Percentiles rank a stretch among this genome's conserved stretches.
phyloP scores from a whole-genome alignment of 78 protist species.

The Guillardia theta region DNA sequence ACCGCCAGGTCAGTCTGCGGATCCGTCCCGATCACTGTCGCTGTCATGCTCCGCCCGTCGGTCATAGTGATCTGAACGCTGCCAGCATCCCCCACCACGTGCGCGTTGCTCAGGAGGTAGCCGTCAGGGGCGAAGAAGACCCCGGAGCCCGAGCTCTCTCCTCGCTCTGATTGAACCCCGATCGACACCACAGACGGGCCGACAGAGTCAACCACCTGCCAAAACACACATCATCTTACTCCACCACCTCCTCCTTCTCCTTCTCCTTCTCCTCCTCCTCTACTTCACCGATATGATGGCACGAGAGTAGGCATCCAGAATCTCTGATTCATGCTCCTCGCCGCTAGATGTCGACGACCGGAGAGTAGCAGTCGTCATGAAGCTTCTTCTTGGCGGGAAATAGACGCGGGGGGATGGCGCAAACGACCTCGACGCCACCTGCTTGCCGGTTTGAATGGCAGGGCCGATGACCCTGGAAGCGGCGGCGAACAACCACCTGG shows the following conservation, averaged over 20 bases:
- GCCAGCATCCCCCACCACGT: background rate
- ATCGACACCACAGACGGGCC: background rate
- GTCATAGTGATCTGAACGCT: background rate
- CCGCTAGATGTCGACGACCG: no score
- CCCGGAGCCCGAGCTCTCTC: background rate
- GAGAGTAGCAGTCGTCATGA: no score
- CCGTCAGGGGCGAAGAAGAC: conserved; percentile 22
- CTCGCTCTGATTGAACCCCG: background rate
- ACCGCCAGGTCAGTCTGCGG: background rate
- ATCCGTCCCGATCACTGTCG: background rate
- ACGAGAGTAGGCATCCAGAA: background rate
- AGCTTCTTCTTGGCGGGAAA: no score
- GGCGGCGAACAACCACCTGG: no score
- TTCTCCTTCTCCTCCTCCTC: background rate
- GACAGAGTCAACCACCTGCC: conserved; percentile 5
- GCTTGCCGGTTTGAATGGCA: no score
- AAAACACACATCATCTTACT: background rate
- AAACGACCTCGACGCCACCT: no score
- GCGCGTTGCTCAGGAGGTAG: background rate
- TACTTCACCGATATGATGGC: background rate
- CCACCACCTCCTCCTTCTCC: background rate
- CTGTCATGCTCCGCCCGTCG: background rate
- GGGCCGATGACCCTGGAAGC: no score
- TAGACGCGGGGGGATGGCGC: no score
- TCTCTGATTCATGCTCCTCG: background rate